A percentile compares a stretch with the other conserved stretches of the same genome.
Conservation (phyloP, 306 rosid species). For the Coriaria nepalensis region DNA sequence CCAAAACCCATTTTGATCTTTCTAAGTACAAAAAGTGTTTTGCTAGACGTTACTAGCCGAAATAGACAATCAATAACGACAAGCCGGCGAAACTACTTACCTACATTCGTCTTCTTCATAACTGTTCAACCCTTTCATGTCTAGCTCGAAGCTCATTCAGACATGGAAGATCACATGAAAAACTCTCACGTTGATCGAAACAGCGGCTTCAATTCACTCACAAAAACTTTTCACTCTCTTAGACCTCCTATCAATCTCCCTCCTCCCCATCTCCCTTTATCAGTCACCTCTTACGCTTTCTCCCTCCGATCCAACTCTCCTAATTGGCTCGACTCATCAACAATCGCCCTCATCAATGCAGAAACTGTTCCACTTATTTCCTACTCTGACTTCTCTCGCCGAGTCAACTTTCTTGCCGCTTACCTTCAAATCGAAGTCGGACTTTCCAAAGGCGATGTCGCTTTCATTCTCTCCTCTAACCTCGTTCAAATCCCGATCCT, state of each 20-base stretch:
- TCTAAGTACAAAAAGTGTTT: no score
- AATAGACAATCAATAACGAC: no score
- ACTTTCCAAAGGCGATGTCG: conserved; percentile 56
- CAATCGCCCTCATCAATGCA: conserved; percentile 36
- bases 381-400: conserved; percentile 39
- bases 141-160: no score
- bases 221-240: conserved; percentile 48
- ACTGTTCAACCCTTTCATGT: no score
- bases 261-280: conserved; percentile 40
- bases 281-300: conserved; percentile 31
- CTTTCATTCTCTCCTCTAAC: conserved; percentile 52
- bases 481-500: conserved; percentile 59
- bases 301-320: conserved; percentile 31
- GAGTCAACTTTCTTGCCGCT: conserved; percentile 31
- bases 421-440: conserved; percentile 14
- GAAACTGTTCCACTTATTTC: conserved; percentile 34
- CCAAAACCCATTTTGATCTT: no score
- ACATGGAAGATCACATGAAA: no score
- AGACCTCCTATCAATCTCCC: conserved; percentile 60
- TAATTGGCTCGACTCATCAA: conserved; percentile 14
- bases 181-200: no score
- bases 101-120: no score
- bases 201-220: conserved; percentile 35
- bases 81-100: no score
- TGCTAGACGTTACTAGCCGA: no score